These are phyloP conservation scores for Artemisia annua DNA, from an alignment of 129 eudicot species.

Conservation along the genomic window DNA sequence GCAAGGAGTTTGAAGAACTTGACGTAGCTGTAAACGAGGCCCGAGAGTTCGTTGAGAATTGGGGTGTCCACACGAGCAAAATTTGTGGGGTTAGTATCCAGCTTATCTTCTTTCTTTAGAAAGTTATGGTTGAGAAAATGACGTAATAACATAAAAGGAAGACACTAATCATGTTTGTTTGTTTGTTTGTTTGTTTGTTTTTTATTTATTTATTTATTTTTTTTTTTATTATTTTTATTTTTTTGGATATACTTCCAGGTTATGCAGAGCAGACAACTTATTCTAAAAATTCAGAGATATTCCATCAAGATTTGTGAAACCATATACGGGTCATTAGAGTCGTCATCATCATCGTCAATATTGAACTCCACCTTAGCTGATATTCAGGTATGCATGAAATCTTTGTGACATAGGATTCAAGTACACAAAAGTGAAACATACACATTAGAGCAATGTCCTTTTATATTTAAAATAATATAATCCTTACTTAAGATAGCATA, in stretches of 20 bases:
- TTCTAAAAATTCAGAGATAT: slow-evolving; percentile 53
- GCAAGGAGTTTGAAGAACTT: slow-evolving; percentile 73
- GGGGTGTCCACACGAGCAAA: slow-evolving; percentile 85
- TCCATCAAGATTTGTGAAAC: slow-evolving; percentile 52
- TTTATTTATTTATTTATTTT: too few species aligned
- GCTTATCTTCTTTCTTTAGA: slow-evolving; percentile 36
- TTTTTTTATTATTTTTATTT: too few species aligned
- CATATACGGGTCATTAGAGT: slow-evolving; percentile 45
- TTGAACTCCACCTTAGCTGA: slow-evolving; percentile 48
- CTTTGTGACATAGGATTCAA: slow-evolving; percentile 3
- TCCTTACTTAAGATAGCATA: not conserved
- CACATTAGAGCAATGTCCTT: not conserved
- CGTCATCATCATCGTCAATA: slow-evolving; percentile 26
- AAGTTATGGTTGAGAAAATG: not conserved
- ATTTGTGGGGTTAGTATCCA: slow-evolving; percentile 46
- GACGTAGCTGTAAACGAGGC: slow-evolving; percentile 84
- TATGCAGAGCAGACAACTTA: slow-evolving; percentile 51
- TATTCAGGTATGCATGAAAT: slow-evolving; percentile 53
- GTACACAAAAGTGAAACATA: slow-evolving; percentile 2
- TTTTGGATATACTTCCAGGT: slow-evolving; percentile 46
- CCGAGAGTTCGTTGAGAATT: slow-evolving; percentile 81
- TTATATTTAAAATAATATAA: not conserved
- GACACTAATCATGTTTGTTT: slow-evolving; percentile 5
- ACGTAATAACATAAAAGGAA: not conserved
- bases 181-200: slow-evolving; percentile 26